phyloP scores from a whole-genome alignment of 2,329 filamentous ascomycete genomes.

The Clonostachys byssicola region DNA sequence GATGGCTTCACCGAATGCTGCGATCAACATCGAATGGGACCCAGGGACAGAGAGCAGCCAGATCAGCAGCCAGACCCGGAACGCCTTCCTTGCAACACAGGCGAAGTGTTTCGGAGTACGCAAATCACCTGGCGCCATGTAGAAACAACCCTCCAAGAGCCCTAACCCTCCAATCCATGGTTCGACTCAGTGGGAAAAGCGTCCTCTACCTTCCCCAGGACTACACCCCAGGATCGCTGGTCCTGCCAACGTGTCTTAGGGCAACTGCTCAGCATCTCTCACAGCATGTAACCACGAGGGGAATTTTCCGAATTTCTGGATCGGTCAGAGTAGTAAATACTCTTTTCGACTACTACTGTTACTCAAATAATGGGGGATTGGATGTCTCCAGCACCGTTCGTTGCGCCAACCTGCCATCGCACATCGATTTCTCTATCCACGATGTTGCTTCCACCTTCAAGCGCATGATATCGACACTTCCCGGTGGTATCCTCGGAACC shows the following conservation, averaged over 20 bases:
- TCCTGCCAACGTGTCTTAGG: slow-evolving; percentile 62
- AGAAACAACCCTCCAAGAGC: slow-evolving; percentile 40
- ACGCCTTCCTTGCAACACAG: slow-evolving; percentile 21
- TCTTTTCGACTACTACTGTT: slow-evolving; percentile 61
- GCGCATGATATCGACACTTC: slow-evolving; percentile 56
- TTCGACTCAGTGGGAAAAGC: slow-evolving; percentile 60
- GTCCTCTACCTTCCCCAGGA: slow-evolving; percentile 55
- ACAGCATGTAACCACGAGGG: slow-evolving; percentile 49
- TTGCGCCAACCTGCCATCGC: slow-evolving; percentile 52
- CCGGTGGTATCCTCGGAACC: slow-evolving; percentile 63
- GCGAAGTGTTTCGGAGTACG: slow-evolving; percentile 52
- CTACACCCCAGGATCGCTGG: slow-evolving; percentile 50
- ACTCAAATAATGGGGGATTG: slow-evolving; percentile 37
- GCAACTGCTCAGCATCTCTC: slow-evolving; percentile 62
- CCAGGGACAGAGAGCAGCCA: neutral
- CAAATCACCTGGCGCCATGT: slow-evolving; percentile 35
- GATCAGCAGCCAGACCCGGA: too few relatives aligned
- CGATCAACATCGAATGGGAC: slow-evolving; percentile 12
- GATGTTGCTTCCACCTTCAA: slow-evolving; percentile 68
- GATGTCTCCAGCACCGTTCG: slow-evolving; percentile 54
- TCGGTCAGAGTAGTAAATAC: slow-evolving; percentile 50
- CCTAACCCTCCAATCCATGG: slow-evolving; percentile 52
- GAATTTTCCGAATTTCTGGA: slow-evolving; percentile 61
- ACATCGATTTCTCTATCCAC: slow-evolving; percentile 56
- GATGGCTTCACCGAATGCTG: slow-evolving; percentile 32